phyloP scores from a whole-genome alignment of 768 basidiomycete genomes.

The Boletus bicolor region DNA sequence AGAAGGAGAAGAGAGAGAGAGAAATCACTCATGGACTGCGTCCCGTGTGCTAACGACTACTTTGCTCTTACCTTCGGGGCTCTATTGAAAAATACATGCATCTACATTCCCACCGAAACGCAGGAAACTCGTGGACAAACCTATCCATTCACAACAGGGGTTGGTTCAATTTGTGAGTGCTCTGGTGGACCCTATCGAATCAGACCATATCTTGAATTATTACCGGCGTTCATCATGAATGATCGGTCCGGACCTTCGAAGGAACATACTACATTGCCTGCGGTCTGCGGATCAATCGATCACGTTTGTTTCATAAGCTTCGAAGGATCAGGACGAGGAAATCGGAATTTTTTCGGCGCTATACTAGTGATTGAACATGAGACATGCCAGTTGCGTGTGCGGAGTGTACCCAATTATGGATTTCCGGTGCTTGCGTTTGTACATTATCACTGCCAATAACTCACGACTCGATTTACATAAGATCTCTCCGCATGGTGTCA shows the following conservation, averaged over 20 bases:
- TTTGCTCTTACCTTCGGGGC: constrained; percentile 9
- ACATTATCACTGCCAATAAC: constrained; percentile 6
- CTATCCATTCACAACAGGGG: constrained; percentile 74
- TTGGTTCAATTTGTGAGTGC: background rate
- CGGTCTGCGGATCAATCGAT: constrained; percentile 38
- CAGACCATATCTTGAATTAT: constrained; percentile 31
- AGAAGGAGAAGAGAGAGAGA: constrained; percentile 15
- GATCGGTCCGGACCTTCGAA: constrained; percentile 29
- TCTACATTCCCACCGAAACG: constrained; percentile 6
- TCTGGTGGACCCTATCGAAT: constrained; percentile 31
- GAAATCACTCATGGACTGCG: background rate
- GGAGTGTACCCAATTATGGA: constrained; percentile 9
- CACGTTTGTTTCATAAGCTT: constrained; percentile 78
- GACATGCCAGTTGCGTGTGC: background rate
- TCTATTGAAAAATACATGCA: constrained; percentile 2
- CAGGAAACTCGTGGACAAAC: constrained; percentile 34
- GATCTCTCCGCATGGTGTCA: background rate
- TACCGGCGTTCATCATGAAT: constrained; percentile 1
- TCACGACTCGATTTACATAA: background rate
- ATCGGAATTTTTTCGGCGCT: background rate
- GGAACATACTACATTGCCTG: constrained; percentile 37
- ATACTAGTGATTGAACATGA: background rate
- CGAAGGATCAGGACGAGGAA: constrained; percentile 35
- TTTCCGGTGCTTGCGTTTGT: constrained; percentile 28
- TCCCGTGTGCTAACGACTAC: constrained; percentile 7